Percentiles rank a stretch among this genome's conserved stretches.
These are phyloP conservation scores for Aspergillus eucalypticola DNA, from an alignment of 2,329 filamentous ascomycete genomes.

Conservation along the genomic window DNA sequence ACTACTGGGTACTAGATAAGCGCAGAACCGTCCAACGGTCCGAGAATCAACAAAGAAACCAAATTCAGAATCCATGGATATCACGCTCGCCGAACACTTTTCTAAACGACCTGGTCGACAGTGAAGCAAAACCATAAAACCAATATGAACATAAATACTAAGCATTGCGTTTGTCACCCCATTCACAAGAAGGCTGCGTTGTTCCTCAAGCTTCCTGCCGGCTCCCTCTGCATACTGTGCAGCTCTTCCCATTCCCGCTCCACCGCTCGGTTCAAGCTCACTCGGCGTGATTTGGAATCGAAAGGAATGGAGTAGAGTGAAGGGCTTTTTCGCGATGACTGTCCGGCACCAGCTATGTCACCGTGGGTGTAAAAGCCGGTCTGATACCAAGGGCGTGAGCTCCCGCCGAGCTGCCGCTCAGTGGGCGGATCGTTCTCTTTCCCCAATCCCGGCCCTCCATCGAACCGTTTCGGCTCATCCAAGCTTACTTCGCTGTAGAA, in stretches of 20 bases:
- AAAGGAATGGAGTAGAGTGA: slow-evolving; percentile 19
- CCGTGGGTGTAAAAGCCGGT: slow-evolving; percentile 19
- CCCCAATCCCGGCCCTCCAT: slow-evolving; percentile 20
- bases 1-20: not conserved
- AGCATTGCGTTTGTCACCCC: not conserved
- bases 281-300: slow-evolving; percentile 20
- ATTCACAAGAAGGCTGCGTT: slow-evolving; percentile 34
- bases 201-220: slow-evolving; percentile 28
- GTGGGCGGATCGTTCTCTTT: slow-evolving; percentile 22
- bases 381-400: slow-evolving; percentile 25
- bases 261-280: slow-evolving; percentile 24
- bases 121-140: slow-evolving; percentile 6
- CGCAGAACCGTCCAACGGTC: not conserved
- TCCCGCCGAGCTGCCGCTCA: slow-evolving; percentile 20
- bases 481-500: slow-evolving; percentile 41
- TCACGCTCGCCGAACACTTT: slow-evolving; percentile 7
- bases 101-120: slow-evolving; percentile 6
- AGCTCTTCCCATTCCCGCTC: slow-evolving; percentile 22
- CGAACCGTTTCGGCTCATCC: slow-evolving; percentile 26
- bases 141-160: slow-evolving; percentile 3
- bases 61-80: slow-evolving; percentile 5
- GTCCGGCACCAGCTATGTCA: slow-evolving; percentile 1
- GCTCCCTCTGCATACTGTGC: slow-evolving; percentile 20
- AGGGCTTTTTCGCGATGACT: slow-evolving; percentile 18
- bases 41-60: not conserved